Percentiles rank a stretch among this genome's conserved stretches.
Evolutionary conservation across 352 stramenopile genomes (phyloP).

Genomic region (Phytophthora idaei): DNA sequence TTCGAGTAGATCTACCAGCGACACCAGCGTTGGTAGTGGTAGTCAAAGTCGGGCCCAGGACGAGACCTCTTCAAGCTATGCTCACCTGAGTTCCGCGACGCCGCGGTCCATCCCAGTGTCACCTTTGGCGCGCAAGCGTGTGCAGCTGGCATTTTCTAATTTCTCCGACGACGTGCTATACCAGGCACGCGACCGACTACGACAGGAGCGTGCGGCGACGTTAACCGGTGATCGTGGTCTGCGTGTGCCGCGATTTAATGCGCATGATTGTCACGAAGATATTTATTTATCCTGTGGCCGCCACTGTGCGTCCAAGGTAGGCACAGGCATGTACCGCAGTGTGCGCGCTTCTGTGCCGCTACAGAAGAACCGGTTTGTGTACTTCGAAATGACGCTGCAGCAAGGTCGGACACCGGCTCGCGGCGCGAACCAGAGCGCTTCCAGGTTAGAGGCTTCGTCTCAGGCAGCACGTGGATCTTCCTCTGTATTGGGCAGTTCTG

Average conservation of each 20-base stretch:
- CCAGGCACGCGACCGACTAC: slow-evolving; percentile 76
- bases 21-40: slow-evolving; percentile 18
- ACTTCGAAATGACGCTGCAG: slow-evolving; percentile 86
- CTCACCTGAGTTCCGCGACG: slow-evolving; percentile 56
- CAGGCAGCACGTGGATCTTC: slow-evolving; percentile 15
- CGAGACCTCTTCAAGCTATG: slow-evolving; percentile 43
- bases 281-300: slow-evolving; percentile 86
- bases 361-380: slow-evolving; percentile 72
- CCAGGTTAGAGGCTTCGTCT: slow-evolving; percentile 22
- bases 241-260: slow-evolving; percentile 77
- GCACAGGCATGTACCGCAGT: slow-evolving; percentile 78
- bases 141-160: slow-evolving; percentile 80
- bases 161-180: slow-evolving; percentile 89
- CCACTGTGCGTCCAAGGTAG: slow-evolving; percentile 82
- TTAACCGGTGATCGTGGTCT: slow-evolving; percentile 61
- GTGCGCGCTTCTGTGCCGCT: slow-evolving; percentile 71
- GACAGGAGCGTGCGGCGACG: slow-evolving; percentile 75
- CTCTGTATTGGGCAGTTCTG: slow-evolving; percentile 1
- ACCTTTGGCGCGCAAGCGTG: slow-evolving; percentile 66
- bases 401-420: slow-evolving; percentile 44
- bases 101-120: slow-evolving; percentile 88
- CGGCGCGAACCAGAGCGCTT: slow-evolving; percentile 20
- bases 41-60: slow-evolving; percentile 34
- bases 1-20: slow-evolving; percentile 23
- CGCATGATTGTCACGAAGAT: slow-evolving; percentile 82